A percentile compares a stretch with the other conserved stretches of the same genome.
phyloP scores from a whole-genome alignment of 129 eudicot species.

The Lonicera japonica region DNA sequence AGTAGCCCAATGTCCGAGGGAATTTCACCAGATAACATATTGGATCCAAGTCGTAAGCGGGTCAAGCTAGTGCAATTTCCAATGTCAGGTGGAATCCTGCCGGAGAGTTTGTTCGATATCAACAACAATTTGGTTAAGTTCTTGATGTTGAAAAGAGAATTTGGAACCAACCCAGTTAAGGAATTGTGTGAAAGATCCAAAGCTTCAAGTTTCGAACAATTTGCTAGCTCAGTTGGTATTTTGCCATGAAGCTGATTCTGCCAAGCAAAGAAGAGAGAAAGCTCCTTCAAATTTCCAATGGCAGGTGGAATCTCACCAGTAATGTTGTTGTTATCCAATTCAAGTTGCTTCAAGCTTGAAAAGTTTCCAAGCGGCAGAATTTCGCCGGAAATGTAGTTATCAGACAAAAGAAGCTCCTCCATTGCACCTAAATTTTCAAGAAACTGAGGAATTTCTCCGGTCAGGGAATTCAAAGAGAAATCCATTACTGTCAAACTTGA shows the following conservation, averaged over 20 bases:
- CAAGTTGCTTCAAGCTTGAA: constrained; percentile 34
- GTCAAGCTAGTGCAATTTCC: constrained; percentile 41
- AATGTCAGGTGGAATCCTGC: constrained; percentile 38
- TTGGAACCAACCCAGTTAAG: constrained; percentile 42
- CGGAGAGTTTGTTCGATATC: constrained; percentile 44
- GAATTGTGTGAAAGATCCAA: constrained; percentile 44
- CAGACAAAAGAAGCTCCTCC: constrained; percentile 47
- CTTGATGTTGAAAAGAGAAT: constrained; percentile 31
- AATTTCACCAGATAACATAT: constrained; percentile 34
- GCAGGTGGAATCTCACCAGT: constrained; percentile 38
- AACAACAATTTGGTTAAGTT: constrained; percentile 44
- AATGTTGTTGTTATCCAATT: constrained; percentile 42
- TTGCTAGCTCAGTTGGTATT: constrained; percentile 34
- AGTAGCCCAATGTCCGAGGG: constrained; percentile 37
- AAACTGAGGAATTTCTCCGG: constrained; percentile 35
- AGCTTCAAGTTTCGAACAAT: constrained; percentile 35
- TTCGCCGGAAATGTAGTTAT: constrained; percentile 36
- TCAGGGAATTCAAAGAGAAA: constrained; percentile 41
- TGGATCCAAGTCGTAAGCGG: constrained; percentile 37
- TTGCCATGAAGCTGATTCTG: constrained; percentile 48
- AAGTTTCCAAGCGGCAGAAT: constrained; percentile 35
- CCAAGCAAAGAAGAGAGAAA: constrained; percentile 51
- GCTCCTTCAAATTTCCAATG: constrained; percentile 36
- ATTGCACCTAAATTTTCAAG: constrained; percentile 25
- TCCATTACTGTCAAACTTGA: constrained; percentile 36